Conservation (phyloP, 1,284 basidiomycete species). For the Stygiomarasmius scandens region DNA sequence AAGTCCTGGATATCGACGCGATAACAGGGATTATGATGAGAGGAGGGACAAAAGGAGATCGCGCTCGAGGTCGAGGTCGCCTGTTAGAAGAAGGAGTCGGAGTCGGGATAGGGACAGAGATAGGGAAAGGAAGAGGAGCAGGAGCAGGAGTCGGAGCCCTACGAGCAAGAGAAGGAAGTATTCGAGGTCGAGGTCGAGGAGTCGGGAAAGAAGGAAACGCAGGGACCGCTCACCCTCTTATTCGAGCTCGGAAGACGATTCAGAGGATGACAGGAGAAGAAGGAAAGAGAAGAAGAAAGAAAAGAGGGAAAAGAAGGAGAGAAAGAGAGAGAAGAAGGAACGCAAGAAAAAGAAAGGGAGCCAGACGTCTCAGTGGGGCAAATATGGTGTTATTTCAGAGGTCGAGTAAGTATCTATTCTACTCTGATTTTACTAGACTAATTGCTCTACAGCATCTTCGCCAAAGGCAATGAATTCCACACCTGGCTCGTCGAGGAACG, state of each 20-base stretch:
- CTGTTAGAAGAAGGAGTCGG: no score
- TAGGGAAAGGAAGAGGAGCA: constrained; percentile 55
- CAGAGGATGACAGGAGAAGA: no score
- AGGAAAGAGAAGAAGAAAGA: constrained; percentile 71
- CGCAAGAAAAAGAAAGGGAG: constrained; percentile 57
- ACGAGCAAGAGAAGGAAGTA: constrained; percentile 58
- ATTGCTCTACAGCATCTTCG: constrained; percentile 83
- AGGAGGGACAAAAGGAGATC: constrained; percentile 91
- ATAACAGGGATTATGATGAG: no score
- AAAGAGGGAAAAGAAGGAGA: constrained; percentile 54
- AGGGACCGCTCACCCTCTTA: no score
- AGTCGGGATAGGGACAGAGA: constrained; percentile 63
- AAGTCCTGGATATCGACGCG: no score
- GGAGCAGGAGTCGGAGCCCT: constrained; percentile 71
- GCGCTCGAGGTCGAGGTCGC: no score
- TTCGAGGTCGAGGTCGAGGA: constrained; percentile 25
- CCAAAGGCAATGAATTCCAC: constrained; percentile 81
- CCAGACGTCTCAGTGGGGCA: constrained; percentile 77
- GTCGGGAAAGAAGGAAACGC: no score
- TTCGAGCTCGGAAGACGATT: no score
- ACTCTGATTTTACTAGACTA: no score
- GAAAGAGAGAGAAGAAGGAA: constrained; percentile 2
- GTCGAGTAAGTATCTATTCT: constrained; percentile 63
- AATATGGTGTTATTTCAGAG: constrained; percentile 84
- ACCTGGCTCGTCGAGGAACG: constrained; percentile 91